Conservation (phyloP, 352 stramenopile species). For the Globisporangium lucens region DNA sequence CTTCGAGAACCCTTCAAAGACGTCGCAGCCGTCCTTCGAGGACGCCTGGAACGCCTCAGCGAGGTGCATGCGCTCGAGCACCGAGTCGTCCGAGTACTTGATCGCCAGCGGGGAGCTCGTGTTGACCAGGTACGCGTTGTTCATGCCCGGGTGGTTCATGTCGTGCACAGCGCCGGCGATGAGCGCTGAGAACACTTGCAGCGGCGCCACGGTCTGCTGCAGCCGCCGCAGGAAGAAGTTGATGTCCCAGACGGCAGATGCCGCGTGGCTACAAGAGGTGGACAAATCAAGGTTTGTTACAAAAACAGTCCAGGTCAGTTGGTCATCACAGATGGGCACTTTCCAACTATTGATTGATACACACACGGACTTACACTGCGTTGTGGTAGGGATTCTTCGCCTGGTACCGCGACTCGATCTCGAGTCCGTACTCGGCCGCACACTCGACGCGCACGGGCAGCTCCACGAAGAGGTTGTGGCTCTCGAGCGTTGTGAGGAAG, state of each 20-base stretch:
- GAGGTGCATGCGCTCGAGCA: conserved; percentile 86
- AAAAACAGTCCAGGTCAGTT: not conserved
- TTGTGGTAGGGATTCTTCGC: conserved; percentile 82
- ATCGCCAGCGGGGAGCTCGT: conserved; percentile 85
- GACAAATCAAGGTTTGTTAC: not conserved
- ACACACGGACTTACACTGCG: conserved; percentile 38
- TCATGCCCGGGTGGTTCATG: conserved; percentile 90
- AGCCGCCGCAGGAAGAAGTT: conserved; percentile 62
- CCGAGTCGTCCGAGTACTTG: conserved; percentile 91
- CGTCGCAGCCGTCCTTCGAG: conserved; percentile 65
- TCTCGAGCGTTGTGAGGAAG: conserved; percentile 63
- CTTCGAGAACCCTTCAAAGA: conserved; percentile 57
- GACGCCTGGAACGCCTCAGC: conserved; percentile 63
- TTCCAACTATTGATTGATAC: not conserved
- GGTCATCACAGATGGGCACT: not conserved
- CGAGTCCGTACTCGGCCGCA: conserved; percentile 47
- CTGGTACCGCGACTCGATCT: conserved; percentile 68
- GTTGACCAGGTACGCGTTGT: conserved; percentile 89
- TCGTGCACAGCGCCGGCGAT: conserved; percentile 91
- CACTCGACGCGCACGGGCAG: conserved; percentile 54
- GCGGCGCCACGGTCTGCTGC: conserved; percentile 28
- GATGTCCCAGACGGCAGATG: conserved; percentile 70
- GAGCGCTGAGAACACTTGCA: conserved; percentile 77
- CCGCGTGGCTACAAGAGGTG: conserved; percentile 44
- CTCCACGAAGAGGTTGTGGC: conserved; percentile 53